Percentiles rank a stretch among this genome's conserved stretches.
Evolutionary conservation across 441 rosid species (phyloP).

Genomic region (Theobroma grandiflorum): DNA sequence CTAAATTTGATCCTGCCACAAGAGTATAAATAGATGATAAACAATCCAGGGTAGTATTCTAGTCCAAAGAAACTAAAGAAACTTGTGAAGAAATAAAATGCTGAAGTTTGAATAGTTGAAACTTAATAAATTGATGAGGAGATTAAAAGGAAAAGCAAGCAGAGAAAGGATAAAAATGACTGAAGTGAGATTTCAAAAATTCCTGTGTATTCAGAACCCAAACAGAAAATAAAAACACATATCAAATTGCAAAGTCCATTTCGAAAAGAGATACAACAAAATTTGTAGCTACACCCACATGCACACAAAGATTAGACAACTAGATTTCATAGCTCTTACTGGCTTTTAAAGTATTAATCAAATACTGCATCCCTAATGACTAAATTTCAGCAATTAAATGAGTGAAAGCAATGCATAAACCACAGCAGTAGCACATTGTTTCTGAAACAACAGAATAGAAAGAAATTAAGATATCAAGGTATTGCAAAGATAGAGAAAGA

Average conservation of each 20-base stretch:
- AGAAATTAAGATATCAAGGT: slow-evolving; percentile 2
- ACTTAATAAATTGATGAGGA: background rate
- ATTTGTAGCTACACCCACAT: background rate
- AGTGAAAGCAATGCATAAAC: slow-evolving; percentile 4
- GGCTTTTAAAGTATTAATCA: background rate
- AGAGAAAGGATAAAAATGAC: background rate
- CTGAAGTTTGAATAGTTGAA: slow-evolving; percentile 1
- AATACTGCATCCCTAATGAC: slow-evolving; percentile 1
- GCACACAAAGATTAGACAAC: background rate
- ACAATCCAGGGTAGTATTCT: slow-evolving; percentile 26
- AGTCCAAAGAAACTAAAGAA: slow-evolving; percentile 23
- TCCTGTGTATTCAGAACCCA: slow-evolving; percentile 1
- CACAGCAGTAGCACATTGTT: background rate
- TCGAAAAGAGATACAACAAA: background rate
- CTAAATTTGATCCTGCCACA: slow-evolving; percentile 67
- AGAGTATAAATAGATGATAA: slow-evolving; percentile 33
- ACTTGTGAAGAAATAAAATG: slow-evolving; percentile 9
- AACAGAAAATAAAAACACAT: background rate
- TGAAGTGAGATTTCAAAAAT: background rate
- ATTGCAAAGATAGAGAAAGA: background rate
- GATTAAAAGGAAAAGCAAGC: background rate
- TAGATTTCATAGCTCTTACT: slow-evolving; percentile 1
- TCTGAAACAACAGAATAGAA: background rate
- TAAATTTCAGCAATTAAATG: slow-evolving; percentile 6
- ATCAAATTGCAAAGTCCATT: slow-evolving; percentile 4